Percentiles rank a stretch among this genome's conserved stretches.
Conservation (phyloP, 2,329 filamentous ascomycete species). For the Pseudogymnoascus sp. region DNA sequence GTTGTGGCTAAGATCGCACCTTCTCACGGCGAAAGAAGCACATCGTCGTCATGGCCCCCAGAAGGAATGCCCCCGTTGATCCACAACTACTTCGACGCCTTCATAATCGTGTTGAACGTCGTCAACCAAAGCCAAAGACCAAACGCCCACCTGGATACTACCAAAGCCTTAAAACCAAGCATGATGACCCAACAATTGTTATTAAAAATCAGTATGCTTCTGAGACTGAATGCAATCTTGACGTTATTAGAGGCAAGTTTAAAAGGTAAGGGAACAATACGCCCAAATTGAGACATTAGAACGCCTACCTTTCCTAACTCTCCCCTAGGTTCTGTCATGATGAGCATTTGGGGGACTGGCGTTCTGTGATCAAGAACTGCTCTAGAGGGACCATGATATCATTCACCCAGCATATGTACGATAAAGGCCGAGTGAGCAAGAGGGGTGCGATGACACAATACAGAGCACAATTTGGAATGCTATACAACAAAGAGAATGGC, state of each 20-base stretch:
- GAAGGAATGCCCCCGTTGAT: constrained; percentile 3
- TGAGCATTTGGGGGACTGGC: constrained; percentile 12
- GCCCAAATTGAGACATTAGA: not conserved
- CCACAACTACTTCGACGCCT: constrained; percentile 12
- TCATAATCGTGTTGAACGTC: constrained; percentile 13
- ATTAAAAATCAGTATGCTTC: not conserved
- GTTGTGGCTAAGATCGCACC: constrained; percentile 2
- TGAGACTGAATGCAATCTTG: constrained; percentile 25
- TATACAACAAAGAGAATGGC: constrained; percentile 16
- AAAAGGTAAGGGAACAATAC: constrained; percentile 20
- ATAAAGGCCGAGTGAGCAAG: constrained; percentile 10
- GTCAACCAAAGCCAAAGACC: constrained; percentile 13
- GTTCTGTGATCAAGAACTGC: constrained; percentile 12
- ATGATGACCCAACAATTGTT: constrained; percentile 13
- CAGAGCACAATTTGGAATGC: constrained; percentile 14
- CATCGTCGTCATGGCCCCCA: not conserved
- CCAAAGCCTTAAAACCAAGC: constrained; percentile 12
- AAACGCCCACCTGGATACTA: constrained; percentile 15
- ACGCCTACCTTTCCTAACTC: not conserved
- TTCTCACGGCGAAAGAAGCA: not conserved
- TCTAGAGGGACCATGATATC: constrained; percentile 12
- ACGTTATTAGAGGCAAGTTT: constrained; percentile 23
- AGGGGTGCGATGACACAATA: constrained; percentile 13
- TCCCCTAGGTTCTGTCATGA: constrained; percentile 11
- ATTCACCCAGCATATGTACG: constrained; percentile 13